Base-by-base conservation (phyloP, 2,329 filamentous ascomycete genomes). In the Talaromyces albobiverticillius region DNA sequence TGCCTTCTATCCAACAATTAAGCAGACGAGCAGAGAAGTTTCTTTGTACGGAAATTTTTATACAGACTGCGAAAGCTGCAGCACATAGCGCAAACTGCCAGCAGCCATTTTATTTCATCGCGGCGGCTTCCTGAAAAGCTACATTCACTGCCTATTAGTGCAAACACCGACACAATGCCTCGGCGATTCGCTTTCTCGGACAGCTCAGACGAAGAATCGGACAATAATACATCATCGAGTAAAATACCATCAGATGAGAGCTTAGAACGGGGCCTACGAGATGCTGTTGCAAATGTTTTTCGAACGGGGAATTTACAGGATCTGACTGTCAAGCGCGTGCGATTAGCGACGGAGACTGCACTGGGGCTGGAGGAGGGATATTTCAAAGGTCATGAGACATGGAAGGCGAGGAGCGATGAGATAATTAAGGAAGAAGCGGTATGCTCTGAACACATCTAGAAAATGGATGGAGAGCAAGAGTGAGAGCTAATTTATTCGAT, bases 261-360 rank as follows among this genome's bases (percentile, higher is more conserved):
- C 13, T 58, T 76, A n/a, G 72, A 74, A 55, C 63, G 67, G 38
- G 66, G 62, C 18, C 60, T 77, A 42, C 70, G 74, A 40, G 65
- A 72, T 51, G 63, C 67, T 13, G 72, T 76, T 29, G 64, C 63
- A 13, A 58, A 61, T n/a, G 63, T 73, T 46, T 72, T 65, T 60
- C 62, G 64, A 25, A 60, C 64, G 1, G 71, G 69, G 7, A 72
- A 80, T 18, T 65, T 69, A 29, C 77, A 82, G 5, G 76, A 82
- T 48, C 67, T 85, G 57, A 84, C 83, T 0, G 73, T 85, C 50
- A 84, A 82, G 58, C 74, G 74, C 52, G 78, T 84, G 48, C 79
- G 83, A 46, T 62, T 71, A 26, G 75, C 75, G 22, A 78, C 77
- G 3, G 82, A 84, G 64, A 68, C 76, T 54, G 66, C 76, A 46